Conservation (phyloP, 306 rosid species). For the Corylus americana region DNA sequence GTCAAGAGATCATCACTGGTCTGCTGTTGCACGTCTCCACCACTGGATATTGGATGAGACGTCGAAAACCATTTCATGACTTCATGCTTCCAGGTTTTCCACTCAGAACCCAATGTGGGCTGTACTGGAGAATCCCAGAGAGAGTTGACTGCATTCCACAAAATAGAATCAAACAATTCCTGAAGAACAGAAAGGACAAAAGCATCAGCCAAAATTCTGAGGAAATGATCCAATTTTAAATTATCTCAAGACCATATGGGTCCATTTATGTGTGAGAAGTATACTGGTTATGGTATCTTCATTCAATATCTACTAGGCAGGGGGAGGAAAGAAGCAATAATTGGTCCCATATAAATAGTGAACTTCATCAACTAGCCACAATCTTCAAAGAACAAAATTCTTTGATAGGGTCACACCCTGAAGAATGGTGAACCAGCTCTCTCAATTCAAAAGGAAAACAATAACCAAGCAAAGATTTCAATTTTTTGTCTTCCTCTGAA, state of each 20-base stretch:
- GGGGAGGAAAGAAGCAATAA: not conserved
- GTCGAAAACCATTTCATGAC: constrained; percentile 80
- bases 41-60: constrained; percentile 48
- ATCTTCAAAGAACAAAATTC: constrained; percentile 6
- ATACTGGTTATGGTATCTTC: constrained; percentile 1
- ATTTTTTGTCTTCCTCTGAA: constrained; percentile 9
- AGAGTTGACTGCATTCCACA: constrained; percentile 78
- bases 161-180: constrained; percentile 83
- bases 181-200: constrained; percentile 39
- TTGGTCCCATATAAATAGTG: not conserved
- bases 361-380: constrained; percentile 7
- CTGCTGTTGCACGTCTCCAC: constrained; percentile 53
- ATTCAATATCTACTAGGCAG: not conserved
- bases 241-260: constrained; percentile 15
- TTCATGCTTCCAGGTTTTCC: constrained; percentile 99
- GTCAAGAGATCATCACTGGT: constrained; percentile 47
- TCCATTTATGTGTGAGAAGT: constrained; percentile 19
- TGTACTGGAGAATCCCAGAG: constrained; percentile 59
- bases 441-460: constrained; percentile 15
- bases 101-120: constrained; percentile 74
- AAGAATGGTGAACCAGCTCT: constrained; percentile 16
- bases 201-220: constrained; percentile 31
- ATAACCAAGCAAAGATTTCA: not conserved
- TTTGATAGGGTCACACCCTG: not conserved
- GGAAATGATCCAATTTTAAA: not conserved